These are phyloP conservation scores for Pueraria montana DNA, from an alignment of 306 rosid genomes.

Conservation along the genomic window DNA sequence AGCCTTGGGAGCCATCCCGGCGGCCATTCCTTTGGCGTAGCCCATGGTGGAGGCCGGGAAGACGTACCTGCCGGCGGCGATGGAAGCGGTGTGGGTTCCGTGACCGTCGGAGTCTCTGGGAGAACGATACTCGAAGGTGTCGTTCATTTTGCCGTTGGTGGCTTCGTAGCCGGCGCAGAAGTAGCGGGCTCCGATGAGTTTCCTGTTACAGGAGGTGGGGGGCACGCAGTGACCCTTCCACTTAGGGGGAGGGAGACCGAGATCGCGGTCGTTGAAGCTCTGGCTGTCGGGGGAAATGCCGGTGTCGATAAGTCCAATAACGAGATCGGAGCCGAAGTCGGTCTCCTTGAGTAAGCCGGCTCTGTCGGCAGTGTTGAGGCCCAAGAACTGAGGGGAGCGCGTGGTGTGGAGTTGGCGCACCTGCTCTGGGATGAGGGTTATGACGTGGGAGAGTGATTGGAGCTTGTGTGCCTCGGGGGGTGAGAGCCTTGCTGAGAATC, in stretches of 20 bases:
- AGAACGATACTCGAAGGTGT: slow-evolving; percentile 73
- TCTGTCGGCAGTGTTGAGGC: slow-evolving; percentile 67
- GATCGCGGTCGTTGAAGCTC: slow-evolving; percentile 77
- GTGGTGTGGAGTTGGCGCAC: slow-evolving; percentile 77
- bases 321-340: slow-evolving; percentile 91
- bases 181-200: slow-evolving; percentile 81
- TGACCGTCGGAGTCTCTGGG: slow-evolving; percentile 90
- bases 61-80: slow-evolving; percentile 88
- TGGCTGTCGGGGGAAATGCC: slow-evolving; percentile 84
- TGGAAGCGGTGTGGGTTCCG: slow-evolving; percentile 89
- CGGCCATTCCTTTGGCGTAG: slow-evolving; percentile 79
- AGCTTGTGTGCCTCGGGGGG: slow-evolving; percentile 58
- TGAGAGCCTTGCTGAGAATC: slow-evolving; percentile 83
- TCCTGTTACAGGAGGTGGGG: slow-evolving; percentile 70
- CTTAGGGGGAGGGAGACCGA: slow-evolving; percentile 72
- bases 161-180: slow-evolving; percentile 81
- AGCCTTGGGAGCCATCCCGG: slow-evolving; percentile 95
- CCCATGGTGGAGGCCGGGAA: slow-evolving; percentile 82
- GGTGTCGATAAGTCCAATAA: slow-evolving; percentile 87
- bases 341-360: slow-evolving; percentile 81
- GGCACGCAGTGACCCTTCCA: slow-evolving; percentile 87
- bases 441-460: slow-evolving; percentile 59
- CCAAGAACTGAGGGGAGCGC: slow-evolving; percentile 87
- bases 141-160: slow-evolving; percentile 85
- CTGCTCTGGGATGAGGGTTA: slow-evolving; percentile 76